phyloP scores from a whole-genome alignment of 352 stramenopile genomes.

The Phytophthora lateralis region DNA sequence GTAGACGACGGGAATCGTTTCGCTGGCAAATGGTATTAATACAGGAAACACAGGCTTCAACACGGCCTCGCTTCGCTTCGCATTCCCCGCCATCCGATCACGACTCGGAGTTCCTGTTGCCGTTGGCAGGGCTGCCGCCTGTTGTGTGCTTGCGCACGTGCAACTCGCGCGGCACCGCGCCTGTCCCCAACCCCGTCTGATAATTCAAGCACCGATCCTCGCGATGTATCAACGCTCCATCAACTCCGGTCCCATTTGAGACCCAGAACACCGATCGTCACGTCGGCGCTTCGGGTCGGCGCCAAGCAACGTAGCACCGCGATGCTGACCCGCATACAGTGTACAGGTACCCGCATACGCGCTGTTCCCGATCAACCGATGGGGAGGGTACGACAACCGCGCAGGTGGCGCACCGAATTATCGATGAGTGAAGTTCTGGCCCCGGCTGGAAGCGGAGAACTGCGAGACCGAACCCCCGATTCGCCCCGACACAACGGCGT shows the following conservation, averaged over 20 bases:
- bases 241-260: not conserved
- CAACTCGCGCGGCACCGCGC: constrained; percentile 18
- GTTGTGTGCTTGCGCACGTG: constrained; percentile 8
- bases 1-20: constrained; percentile 4
- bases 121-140: not conserved
- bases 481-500: not conserved
- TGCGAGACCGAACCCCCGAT: not conserved
- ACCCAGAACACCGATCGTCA: not conserved
- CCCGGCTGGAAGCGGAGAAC: constrained; percentile 13
- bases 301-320: not conserved
- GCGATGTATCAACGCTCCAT: constrained; percentile 8
- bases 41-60: too few relatives aligned
- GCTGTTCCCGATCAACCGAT: constrained; percentile 21
- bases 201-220: constrained; percentile 32
- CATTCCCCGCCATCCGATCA: too few relatives aligned
- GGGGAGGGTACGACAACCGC: constrained; percentile 24
- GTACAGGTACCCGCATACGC: too few relatives aligned
- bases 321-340: too few relatives aligned
- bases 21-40: not conserved
- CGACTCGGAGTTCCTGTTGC: too few relatives aligned
- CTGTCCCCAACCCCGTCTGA: constrained; percentile 28
- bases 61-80: too few relatives aligned
- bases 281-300: not conserved
- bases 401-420: constrained; percentile 24
- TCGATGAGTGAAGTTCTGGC: constrained; percentile 22